These are phyloP conservation scores for Phytophthora tentaculata DNA, from an alignment of 352 stramenopile species.

Conservation along the genomic window DNA sequence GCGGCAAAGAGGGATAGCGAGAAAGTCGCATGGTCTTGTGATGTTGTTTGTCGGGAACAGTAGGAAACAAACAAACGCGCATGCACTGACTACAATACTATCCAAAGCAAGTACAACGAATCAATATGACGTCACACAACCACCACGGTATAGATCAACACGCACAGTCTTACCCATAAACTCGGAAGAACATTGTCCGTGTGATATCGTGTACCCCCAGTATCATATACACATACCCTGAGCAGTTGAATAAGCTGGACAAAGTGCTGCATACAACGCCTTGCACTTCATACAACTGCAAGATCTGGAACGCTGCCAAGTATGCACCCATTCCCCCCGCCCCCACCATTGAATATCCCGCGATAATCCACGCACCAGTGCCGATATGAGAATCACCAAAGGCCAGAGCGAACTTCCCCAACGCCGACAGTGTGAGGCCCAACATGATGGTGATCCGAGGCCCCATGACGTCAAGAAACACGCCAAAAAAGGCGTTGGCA, in stretches of 20 bases:
- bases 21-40: constrained; percentile 42
- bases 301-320: constrained; percentile 79
- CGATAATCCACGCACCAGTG: constrained; percentile 62
- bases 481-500: constrained; percentile 80
- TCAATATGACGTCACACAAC: neutral
- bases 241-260: constrained; percentile 87
- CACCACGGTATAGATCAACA: neutral
- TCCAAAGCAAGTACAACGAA: constrained; percentile 4
- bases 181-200: constrained; percentile 57
- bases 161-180: constrained; percentile 55
- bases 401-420: constrained; percentile 68
- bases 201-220: constrained; percentile 57
- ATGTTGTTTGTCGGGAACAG: constrained; percentile 83
- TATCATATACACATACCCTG: constrained; percentile 87
- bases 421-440: constrained; percentile 49
- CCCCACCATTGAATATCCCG: constrained; percentile 71
- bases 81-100: constrained; percentile 55
- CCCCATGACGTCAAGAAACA: constrained; percentile 75
- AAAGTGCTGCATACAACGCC: constrained; percentile 81
- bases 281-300: constrained; percentile 80
- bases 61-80: constrained; percentile 59
- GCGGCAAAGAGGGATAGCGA: constrained; percentile 58
- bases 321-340: constrained; percentile 80
- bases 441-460: constrained; percentile 63
- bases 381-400: constrained; percentile 60